A percentile compares a stretch with the other conserved stretches of the same genome.
Evolutionary conservation across 257 asterid species (phyloP).

Genomic region (Misopates orontium): DNA sequence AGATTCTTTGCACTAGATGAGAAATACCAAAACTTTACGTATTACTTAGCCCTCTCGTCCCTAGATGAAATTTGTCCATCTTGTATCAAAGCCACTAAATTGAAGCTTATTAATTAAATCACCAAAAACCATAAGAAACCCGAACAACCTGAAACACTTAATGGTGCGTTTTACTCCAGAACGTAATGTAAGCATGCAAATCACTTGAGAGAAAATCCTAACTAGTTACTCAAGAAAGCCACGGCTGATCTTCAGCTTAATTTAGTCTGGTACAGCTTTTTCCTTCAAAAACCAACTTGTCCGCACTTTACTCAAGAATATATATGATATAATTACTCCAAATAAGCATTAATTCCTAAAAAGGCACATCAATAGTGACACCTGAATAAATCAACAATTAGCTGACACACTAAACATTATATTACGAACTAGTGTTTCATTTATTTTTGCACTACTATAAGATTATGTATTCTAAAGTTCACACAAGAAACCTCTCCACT

Average conservation of each 20-base stretch:
- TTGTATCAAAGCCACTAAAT: not conserved
- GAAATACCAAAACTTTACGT: conserved; percentile 1
- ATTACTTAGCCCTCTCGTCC: conserved; percentile 10
- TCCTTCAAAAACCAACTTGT: not conserved
- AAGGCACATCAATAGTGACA: not conserved
- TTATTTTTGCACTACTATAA: not conserved
- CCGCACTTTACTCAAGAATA: not conserved
- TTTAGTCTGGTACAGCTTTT: not conserved
- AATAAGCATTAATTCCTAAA: not conserved
- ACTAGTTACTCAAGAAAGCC: conserved; percentile 8
- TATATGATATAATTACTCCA: not conserved
- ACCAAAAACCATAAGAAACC: conserved; percentile 3
- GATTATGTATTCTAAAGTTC: not conserved
- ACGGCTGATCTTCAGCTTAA: not conserved
- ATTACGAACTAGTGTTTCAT: not conserved
- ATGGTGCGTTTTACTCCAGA: not conserved
- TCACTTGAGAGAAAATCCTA: not conserved
- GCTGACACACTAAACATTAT: not conserved
- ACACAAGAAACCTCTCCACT: conserved; percentile 4
- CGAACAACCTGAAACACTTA: not conserved
- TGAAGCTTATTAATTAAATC: conserved; percentile 12
- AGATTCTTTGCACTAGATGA: not conserved
- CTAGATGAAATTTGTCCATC: conserved; percentile 10
- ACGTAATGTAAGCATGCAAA: conserved; percentile 4
- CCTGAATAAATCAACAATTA: not conserved